Conservation (phyloP, 2,329 filamentous ascomycete species). For the Sclerotinia sclerotiorum region DNA sequence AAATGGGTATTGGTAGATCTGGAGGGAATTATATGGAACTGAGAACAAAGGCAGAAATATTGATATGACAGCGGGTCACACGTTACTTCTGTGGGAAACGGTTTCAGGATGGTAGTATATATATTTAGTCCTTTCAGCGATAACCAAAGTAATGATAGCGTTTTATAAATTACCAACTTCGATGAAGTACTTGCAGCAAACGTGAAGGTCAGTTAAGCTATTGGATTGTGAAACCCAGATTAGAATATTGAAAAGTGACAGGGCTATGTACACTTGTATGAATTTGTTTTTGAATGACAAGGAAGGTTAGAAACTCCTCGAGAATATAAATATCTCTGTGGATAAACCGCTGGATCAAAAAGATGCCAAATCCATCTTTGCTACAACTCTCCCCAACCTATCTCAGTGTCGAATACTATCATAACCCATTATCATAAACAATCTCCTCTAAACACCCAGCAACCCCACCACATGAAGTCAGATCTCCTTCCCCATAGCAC, state of each 20-base stretch:
- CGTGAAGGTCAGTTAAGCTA: neutral
- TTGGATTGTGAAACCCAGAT: neutral
- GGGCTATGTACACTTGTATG: too few species aligned
- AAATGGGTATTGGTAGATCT: neutral
- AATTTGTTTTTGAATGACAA: too few species aligned
- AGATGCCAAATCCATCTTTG: neutral
- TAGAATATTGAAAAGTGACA: too few species aligned
- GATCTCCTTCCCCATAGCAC: slow-evolving; percentile 15
- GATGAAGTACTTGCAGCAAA: neutral
- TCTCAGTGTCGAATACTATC: too few species aligned
- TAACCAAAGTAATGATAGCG: neutral
- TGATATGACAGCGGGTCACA: neutral
- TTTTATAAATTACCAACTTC: neutral
- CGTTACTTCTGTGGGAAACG: neutral
- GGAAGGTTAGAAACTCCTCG: neutral
- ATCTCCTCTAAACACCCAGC: neutral
- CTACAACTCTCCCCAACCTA: neutral
- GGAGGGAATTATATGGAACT: neutral
- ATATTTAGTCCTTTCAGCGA: neutral
- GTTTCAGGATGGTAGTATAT: neutral
- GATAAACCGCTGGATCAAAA: neutral
- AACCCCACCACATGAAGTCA: neutral
- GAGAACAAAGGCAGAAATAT: neutral
- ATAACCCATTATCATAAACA: neutral
- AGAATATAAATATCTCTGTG: neutral